Evolutionary conservation across 2,329 filamentous ascomycete species (phyloP), one percentile per base, ranked within the genome.

Genomic region (Cyphellophora attinorum): DNA sequence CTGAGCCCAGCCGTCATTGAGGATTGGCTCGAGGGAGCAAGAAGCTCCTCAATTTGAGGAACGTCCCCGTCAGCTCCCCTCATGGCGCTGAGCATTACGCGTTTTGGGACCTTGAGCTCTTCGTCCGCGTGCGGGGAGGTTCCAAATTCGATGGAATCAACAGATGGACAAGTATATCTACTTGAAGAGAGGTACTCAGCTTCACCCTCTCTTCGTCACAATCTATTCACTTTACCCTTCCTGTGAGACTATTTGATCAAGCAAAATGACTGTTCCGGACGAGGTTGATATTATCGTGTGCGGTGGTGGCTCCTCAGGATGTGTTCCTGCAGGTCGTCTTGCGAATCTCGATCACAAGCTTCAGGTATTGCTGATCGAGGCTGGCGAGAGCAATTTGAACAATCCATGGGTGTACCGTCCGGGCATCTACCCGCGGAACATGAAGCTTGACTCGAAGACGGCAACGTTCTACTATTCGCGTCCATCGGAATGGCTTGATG

Each of bases 261-360:
- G n/a, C 21, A 51, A 30, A 37, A 78, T 75, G 68, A 74, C 68
- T 45, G 66, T 85, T 43, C 80, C 81, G 21, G 80, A 85, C 39
- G 81, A 85, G 65, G 81, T 84, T 51, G 81, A 85, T 55, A 85
- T 86, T 49, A 85, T 85, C 49, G 79, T 85, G 18, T 81, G 76
- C 46, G 81, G 81, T 51, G 81, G 81, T 51, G 81, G 81, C 35
- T 82, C 77, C 54, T 75, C 48, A 35, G 57, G 56, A 43, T 62
- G 60, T 42, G 54, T 56, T 19, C 54, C 53, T 40, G 51, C 51
- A 39, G 53, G 57, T 54, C 69, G 50, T 38, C 60, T 86, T 52
- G 81, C 81, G 51, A 85, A 85, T 47, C 61, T 85, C 44, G 81
- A 85, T 54, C 80, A 80, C 53, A 84, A 74, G 19, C 80, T 70